These are phyloP conservation scores for Maudiozyma barnettii DNA, from an alignment of 805 yeast species.

Conservation along the genomic window DNA sequence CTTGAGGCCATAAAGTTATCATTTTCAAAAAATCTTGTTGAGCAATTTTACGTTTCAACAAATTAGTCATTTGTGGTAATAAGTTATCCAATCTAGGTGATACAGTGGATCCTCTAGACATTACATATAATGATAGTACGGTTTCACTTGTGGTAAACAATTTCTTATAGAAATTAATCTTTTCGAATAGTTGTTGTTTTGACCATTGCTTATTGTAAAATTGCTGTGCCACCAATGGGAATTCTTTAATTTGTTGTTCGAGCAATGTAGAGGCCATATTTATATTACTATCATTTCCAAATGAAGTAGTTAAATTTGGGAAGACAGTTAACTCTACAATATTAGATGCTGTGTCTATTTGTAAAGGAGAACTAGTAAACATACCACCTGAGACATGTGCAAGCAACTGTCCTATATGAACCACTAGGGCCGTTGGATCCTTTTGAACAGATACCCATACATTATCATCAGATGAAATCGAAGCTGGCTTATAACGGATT, in stretches of 20 bases:
- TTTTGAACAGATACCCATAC: conserved; percentile 16
- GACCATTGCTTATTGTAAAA: conserved; percentile 16
- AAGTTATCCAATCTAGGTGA: conserved; percentile 16
- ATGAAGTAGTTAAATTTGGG: conserved; percentile 5
- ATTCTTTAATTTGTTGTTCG: conserved; percentile 17
- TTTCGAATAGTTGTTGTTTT: conserved; percentile 9
- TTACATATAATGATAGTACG: conserved; percentile 22
- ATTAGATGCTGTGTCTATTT: conserved; percentile 13
- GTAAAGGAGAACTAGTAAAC: conserved; percentile 18
- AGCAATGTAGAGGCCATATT: conserved; percentile 12
- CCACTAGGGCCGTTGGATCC: conserved; percentile 22
- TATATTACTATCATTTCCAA: not conserved
- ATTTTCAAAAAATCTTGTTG: conserved; percentile 19
- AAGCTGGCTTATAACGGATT: conserved; percentile 19
- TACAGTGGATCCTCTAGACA: conserved; percentile 13
- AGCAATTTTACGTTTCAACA: conserved; percentile 21
- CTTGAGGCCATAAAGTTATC: conserved; percentile 24
- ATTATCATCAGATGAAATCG: conserved; percentile 18
- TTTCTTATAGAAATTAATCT: conserved; percentile 14
- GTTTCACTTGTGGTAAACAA: conserved; percentile 22
- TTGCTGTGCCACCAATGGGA: conserved; percentile 17
- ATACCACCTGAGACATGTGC: conserved; percentile 14
- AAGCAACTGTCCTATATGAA: conserved; percentile 22
- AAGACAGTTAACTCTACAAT: conserved; percentile 9
- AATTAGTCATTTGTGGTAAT: conserved; percentile 24